These are phyloP conservation scores for Kodamaea ohmeri DNA, from an alignment of 1,139 yeast genomes.

Conservation along the genomic window DNA sequence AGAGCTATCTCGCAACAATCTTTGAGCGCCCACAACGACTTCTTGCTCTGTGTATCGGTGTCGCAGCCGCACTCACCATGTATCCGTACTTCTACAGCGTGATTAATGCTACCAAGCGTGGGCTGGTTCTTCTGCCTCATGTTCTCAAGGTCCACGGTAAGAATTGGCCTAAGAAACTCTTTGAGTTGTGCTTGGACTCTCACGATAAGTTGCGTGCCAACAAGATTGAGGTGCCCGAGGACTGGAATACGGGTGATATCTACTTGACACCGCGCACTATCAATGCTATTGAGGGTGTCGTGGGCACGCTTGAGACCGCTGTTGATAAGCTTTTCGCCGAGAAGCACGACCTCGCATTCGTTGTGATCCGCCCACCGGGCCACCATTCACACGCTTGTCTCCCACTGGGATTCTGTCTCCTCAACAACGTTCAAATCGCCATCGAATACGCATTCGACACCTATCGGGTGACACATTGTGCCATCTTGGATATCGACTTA, in stretches of 20 bases:
- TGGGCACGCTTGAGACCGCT: conserved; percentile 76
- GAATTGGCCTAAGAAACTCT: conserved; percentile 65
- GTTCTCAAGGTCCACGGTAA: conserved; percentile 74
- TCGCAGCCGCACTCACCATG: conserved; percentile 72
- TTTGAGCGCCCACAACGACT: conserved; percentile 85
- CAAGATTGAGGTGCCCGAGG: conserved; percentile 71
- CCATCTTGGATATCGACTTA: conserved; percentile 76
- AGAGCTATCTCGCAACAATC: conserved; percentile 62
- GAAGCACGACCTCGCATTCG: conserved; percentile 59
- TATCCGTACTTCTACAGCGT: conserved; percentile 61
- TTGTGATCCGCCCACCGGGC: conserved; percentile 80
- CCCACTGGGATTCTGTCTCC: conserved; percentile 84
- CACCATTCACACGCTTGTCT: conserved; percentile 85
- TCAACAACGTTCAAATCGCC: conserved; percentile 81
- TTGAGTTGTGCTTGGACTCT: conserved; percentile 59
- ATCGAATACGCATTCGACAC: conserved; percentile 71
- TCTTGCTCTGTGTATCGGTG: conserved; percentile 72
- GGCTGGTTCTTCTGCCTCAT: conserved; percentile 53
- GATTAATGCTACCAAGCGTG: conserved; percentile 45
- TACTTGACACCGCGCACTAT: conserved; percentile 68
- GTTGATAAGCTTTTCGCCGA: conserved; percentile 43
- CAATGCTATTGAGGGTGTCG: conserved; percentile 73
- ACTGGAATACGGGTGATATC: conserved; percentile 84
- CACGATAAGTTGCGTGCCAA: conserved; percentile 53
- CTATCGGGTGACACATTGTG: conserved; percentile 75